Conservation (phyloP, 164 flowering plant genomes). For the Magnolia kwangsiensis region DNA sequence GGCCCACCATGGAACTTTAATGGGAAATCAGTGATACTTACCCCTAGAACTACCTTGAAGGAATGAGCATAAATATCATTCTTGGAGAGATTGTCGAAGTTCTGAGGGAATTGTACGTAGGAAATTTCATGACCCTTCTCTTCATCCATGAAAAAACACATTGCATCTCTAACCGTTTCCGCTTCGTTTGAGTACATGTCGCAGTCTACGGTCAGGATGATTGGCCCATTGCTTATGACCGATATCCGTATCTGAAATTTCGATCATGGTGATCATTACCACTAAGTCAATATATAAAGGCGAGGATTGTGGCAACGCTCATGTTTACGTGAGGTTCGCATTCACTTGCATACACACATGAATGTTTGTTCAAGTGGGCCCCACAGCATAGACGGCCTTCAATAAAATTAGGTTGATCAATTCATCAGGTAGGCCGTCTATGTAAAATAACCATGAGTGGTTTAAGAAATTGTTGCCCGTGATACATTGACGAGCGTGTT, state of each 20-base stretch:
- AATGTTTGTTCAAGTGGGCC: too few relatives aligned
- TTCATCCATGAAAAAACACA: slow-evolving; percentile 41
- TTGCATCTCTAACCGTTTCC: slow-evolving; percentile 27
- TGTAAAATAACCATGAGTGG: neutral
- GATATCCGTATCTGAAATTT: slow-evolving; percentile 34
- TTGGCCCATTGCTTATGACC: slow-evolving; percentile 25
- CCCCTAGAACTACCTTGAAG: neutral
- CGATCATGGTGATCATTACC: neutral
- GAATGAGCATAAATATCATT: slow-evolving; percentile 21
- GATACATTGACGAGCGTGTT: too few relatives aligned
- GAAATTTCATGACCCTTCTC: slow-evolving; percentile 30
- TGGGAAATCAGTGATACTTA: neutral
- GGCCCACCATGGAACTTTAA: neutral
- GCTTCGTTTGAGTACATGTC: slow-evolving; percentile 44
- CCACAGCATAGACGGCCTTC: neutral
- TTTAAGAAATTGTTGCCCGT: neutral
- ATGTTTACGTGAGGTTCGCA: neutral
- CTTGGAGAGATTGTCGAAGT: slow-evolving; percentile 21
- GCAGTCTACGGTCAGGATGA: slow-evolving; percentile 40
- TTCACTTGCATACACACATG: neutral
- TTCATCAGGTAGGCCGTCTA: neutral
- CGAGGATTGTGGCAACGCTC: too few relatives aligned
- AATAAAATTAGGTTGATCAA: neutral
- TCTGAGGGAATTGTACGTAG: slow-evolving; percentile 34
- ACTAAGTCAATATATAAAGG: too few relatives aligned